Base-by-base conservation (phyloP, 352 stramenopile species). In the Globisporangium perplexum region DNA sequence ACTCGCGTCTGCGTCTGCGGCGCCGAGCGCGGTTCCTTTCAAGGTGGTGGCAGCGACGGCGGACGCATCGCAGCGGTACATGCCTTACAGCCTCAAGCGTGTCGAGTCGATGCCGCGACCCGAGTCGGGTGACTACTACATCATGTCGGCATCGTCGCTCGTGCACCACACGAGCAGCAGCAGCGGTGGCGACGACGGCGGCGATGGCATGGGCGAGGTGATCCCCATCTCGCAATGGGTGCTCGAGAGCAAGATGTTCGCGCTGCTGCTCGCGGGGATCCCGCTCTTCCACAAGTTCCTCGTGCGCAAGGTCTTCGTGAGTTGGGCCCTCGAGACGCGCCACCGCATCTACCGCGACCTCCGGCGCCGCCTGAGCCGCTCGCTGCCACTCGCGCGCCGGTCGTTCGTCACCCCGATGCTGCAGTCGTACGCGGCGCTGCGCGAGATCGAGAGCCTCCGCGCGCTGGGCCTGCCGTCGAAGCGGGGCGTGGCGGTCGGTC, bases 261-360 rank as follows among this genome's bases (percentile, higher is more conserved):
- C 79, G 2, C 65, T 88, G 4, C 50, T 88, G 22, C 62, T 88
- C n/a, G 68, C 76, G 35, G 75, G 77, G 2, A 85, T 88, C 39
- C 80, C 80, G 22, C 61, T 90, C 3, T 88, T 88, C 53, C 80
- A 90, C 44, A 86, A 88, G 31, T 86, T 90, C 33, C 46, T 88
- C 18, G 46, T 78, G 7, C 71, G 74, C 10, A 82, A 82, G 47
- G 63, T 82, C 4, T 88, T 88, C 45, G 49, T 77, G 0, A 59
- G 71, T 15, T 90, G 80, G 80, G 28, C 52, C 0, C 38, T 60
- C 8, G 70, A 74, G 14, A 67, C 70, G 36, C 62, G 67, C 1
- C 46, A 56, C 15, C 47, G 53, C 1, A 76, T 90, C 7, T 90
- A 74, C 43, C 53, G 65, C 0, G 61, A 80, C 24, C 66, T 83